Percentiles rank a stretch among this genome's conserved stretches.
phyloP scores from a whole-genome alignment of 1,284 basidiomycete species.

The Trametes hirsuta region DNA sequence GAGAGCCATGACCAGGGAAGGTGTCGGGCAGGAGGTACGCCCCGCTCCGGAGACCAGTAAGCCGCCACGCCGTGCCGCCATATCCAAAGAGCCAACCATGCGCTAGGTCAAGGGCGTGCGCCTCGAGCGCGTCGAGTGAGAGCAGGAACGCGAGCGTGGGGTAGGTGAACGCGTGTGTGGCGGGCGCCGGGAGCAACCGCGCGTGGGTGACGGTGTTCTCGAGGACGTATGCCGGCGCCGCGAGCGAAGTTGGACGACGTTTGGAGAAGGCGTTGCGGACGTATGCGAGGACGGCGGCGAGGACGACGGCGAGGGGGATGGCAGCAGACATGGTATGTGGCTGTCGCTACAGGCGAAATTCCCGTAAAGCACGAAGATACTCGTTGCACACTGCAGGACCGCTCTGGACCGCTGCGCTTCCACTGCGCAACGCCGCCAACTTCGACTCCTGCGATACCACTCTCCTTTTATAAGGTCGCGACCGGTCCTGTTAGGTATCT shows the following conservation, averaged over 20 bases:
- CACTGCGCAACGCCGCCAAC: neutral
- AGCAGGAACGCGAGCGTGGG: conserved; percentile 64
- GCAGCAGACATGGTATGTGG: neutral
- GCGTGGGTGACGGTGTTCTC: conserved; percentile 59
- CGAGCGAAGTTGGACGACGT: neutral
- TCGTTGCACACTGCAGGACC: too few relatives aligned
- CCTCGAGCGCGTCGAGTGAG: conserved; percentile 62
- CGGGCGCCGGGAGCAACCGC: conserved; percentile 54
- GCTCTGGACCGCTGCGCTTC: too few relatives aligned
- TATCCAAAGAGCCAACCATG: conserved; percentile 58
- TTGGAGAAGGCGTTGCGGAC: neutral
- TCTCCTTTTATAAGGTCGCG: neutral
- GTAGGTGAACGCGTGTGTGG: conserved; percentile 66
- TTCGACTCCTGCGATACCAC: neutral
- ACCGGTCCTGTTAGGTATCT: neutral
- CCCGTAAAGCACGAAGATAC: too few relatives aligned
- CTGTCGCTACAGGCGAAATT: too few relatives aligned
- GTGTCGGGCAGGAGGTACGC: conserved; percentile 48
- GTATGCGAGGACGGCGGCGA: neutral
- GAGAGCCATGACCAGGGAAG: conserved; percentile 8
- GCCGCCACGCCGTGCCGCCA: conserved; percentile 44
- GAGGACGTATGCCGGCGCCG: conserved; percentile 45
- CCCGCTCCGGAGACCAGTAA: conserved; percentile 51
- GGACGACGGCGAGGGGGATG: conserved; percentile 1
- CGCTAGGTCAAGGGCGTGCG: conserved; percentile 49